Evolutionary conservation across 2,329 filamentous ascomycete species (phyloP).

Genomic region (Phialocephala subalpina): DNA sequence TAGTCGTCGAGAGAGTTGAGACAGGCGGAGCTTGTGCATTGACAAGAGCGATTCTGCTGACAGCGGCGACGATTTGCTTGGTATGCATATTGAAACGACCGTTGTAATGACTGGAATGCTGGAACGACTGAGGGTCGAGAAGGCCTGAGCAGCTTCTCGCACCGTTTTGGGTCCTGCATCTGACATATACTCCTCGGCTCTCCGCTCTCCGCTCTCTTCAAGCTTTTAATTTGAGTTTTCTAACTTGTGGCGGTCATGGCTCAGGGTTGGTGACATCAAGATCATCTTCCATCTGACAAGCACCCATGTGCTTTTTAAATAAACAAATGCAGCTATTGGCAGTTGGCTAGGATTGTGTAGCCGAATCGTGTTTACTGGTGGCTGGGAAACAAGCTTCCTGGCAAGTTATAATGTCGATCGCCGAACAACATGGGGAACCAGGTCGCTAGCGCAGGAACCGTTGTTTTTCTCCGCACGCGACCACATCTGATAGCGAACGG

Average conservation of each 20-base stretch:
- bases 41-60: slow-evolving; percentile 6
- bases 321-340: slow-evolving; percentile 8
- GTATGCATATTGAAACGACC: slow-evolving; percentile 9
- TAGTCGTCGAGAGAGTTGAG: slow-evolving; percentile 1
- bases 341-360: neutral
- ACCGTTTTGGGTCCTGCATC: neutral
- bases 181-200: neutral
- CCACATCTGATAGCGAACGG: neutral
- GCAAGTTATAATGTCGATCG: neutral
- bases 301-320: neutral
- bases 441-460: slow-evolving; percentile 13
- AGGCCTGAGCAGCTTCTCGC: neutral
- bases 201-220: neutral
- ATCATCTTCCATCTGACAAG: neutral
- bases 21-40: slow-evolving; percentile 1
- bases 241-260: neutral
- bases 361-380: neutral
- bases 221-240: neutral
- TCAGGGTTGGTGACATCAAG: neutral
- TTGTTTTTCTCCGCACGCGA: neutral
- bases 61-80: slow-evolving; percentile 5
- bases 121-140: neutral
- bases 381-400: slow-evolving; percentile 6
- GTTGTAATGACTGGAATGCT: neutral
- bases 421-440: neutral